Base-by-base conservation (phyloP, 2,329 filamentous ascomycete genomes). In the Geosmithia putterillii region DNA sequence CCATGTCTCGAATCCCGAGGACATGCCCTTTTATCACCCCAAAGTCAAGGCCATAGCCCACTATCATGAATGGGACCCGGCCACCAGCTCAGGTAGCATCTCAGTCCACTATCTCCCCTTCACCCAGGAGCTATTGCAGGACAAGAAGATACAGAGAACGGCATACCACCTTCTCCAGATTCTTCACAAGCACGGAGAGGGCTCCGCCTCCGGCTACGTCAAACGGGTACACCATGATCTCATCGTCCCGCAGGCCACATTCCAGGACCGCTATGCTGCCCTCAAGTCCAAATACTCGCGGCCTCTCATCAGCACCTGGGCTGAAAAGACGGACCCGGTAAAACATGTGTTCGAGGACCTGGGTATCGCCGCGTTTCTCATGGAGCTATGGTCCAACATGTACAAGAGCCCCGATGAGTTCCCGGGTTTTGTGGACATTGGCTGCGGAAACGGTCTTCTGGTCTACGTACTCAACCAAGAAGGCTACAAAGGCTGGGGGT, bases 301-400 rank as follows among this genome's bases (percentile, higher is more conserved):
- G 18, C 54, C 62, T 1, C 65, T 98, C 12, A 81, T 88, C 14
- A 62, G 75, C n/a, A 66, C 63, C 1, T 98, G 90, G 92, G 80
- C 79, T 14, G 92, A 96, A 64, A 74, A 74, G 42, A 96, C 89
- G 0, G 88, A 94, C 56, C 86, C 89, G 0, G 69, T 70, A 15
- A 98, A 96, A 59, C 89, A 96, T 56, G 87, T 96, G 3, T 96
- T 95, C 60, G 92, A 98, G 58, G 90, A 96, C 57, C 65, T 98
- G 18, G 76, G 79, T 4, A 95, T 98, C 48, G 85, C 90, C 0
- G 85, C 90, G 0, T 98, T 95, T 54, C 67, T 96, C 42, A 86
- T 96, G 21, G 89, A 95, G 65, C 66, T 96, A 2, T 98, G 92
- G 92, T 64, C 67, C 12, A 78, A 83, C 45, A 90, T 95, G 80